These are phyloP conservation scores for Polygonum aviculare DNA, from an alignment of 148 eudicot species.

Conservation along the genomic window DNA sequence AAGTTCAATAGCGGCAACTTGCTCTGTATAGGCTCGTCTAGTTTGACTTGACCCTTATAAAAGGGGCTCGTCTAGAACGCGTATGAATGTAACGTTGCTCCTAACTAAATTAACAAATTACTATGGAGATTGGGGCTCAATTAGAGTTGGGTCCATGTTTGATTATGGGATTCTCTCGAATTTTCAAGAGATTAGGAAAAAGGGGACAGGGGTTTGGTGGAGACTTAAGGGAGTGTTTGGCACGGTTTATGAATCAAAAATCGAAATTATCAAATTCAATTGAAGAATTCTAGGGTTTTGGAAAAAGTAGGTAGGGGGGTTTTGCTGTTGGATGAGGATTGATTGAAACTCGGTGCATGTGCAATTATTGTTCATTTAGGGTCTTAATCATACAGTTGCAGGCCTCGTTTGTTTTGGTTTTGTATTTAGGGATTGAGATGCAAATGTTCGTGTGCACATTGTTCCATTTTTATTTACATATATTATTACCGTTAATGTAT, in stretches of 20 bases:
- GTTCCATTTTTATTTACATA: no score
- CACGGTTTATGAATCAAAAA: neutral
- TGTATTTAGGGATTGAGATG: no score
- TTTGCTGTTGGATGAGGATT: neutral
- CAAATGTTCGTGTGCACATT: neutral
- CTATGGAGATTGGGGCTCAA: neutral
- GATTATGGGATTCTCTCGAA: neutral
- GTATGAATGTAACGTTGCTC: neutral
- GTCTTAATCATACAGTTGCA: neutral
- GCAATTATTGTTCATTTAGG: neutral
- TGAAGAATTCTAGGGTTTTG: neutral
- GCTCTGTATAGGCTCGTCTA: neutral
- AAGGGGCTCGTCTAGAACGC: neutral
- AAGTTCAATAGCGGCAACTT: conserved; percentile 10
- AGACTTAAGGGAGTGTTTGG: conserved; percentile 2
- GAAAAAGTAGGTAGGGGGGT: neutral
- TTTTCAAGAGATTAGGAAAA: neutral
- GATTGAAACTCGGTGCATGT: neutral
- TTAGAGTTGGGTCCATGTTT: conserved; percentile 9
- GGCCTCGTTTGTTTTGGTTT: neutral
- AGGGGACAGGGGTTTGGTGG: conserved; percentile 8
- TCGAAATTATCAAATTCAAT: neutral
- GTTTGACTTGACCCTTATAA: conserved; percentile 8
- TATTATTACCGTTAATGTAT: no score
- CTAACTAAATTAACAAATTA: neutral